These are phyloP conservation scores for Calcarisporium arbuscula DNA, from an alignment of 2,329 filamentous ascomycete species.

Conservation along the genomic window DNA sequence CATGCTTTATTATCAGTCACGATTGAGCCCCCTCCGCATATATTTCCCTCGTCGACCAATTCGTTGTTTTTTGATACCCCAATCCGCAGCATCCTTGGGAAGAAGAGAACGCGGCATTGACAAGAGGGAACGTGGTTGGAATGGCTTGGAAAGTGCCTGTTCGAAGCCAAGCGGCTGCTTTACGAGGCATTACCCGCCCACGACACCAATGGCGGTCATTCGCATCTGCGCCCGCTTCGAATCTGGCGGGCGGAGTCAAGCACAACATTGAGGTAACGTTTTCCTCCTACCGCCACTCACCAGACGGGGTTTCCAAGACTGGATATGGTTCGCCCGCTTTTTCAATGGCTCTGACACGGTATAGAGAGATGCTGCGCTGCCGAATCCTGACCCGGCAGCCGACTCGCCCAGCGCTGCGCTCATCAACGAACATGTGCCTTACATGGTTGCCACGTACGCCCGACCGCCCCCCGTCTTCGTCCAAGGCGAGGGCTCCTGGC, in stretches of 20 bases:
- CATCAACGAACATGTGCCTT: conserved; percentile 69
- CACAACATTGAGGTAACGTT: conserved; percentile 27
- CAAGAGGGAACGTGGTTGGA: not conserved
- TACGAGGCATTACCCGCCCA: conserved; percentile 17
- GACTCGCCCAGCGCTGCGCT: conserved; percentile 72
- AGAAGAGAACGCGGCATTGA: too few species aligned
- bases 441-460: conserved; percentile 94
- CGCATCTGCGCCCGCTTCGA: conserved; percentile 30
- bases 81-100: too few species aligned
- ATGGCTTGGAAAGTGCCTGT: conserved; percentile 36
- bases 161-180: conserved; percentile 28
- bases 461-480: conserved; percentile 87
- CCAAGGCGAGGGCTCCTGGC: conserved; percentile 75
- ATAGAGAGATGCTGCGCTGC: conserved; percentile 29
- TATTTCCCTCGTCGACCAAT: too few species aligned
- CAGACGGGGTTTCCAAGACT: not conserved
- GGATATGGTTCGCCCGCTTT: not conserved
- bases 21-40: not conserved
- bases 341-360: not conserved
- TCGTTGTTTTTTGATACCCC: too few species aligned
- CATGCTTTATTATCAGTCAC: too few species aligned
- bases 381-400: conserved; percentile 65
- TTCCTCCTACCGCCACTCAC: not conserved
- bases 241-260: conserved; percentile 25
- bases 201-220: conserved; percentile 23